Evolutionary conservation across 2,329 filamentous ascomycete species (phyloP).

Genomic region (Sporothrix brasiliensis): DNA sequence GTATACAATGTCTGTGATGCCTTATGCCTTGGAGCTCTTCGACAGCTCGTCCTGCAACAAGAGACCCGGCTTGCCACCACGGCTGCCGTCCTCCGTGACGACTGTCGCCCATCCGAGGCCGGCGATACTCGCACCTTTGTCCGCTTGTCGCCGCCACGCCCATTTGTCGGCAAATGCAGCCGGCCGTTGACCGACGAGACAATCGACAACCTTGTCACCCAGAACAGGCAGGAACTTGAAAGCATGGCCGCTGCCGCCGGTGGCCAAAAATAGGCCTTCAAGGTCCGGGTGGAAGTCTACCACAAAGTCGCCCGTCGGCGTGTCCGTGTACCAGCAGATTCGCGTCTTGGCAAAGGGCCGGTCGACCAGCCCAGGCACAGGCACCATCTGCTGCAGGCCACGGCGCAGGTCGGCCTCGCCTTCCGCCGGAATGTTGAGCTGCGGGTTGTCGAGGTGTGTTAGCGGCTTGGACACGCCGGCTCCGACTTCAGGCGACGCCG

Average conservation of each 20-base stretch:
- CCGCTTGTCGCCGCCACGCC: slow-evolving; percentile 67
- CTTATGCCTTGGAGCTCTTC: slow-evolving; percentile 42
- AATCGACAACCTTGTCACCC: slow-evolving; percentile 63
- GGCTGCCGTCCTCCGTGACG: slow-evolving; percentile 57
- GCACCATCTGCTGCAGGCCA: slow-evolving; percentile 64
- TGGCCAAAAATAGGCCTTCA: slow-evolving; percentile 62
- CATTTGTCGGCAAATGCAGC: slow-evolving; percentile 60
- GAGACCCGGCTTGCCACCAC: slow-evolving; percentile 53
- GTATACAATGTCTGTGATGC: not conserved
- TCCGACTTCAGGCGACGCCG: slow-evolving; percentile 39
- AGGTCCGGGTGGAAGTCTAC: slow-evolving; percentile 68
- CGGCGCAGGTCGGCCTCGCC: slow-evolving; percentile 63
- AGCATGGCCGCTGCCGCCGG: slow-evolving; percentile 65
- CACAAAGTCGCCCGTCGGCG: slow-evolving; percentile 70
- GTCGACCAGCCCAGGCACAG: slow-evolving; percentile 56
- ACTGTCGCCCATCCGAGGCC: slow-evolving; percentile 44
- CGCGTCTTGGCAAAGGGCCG: slow-evolving; percentile 65
- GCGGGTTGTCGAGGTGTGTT: slow-evolving; percentile 55
- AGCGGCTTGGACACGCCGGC: slow-evolving; percentile 44
- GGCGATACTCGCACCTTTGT: not conserved
- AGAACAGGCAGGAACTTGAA: slow-evolving; percentile 72
- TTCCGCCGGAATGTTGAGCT: slow-evolving; percentile 59
- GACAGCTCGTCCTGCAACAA: slow-evolving; percentile 51
- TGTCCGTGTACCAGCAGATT: slow-evolving; percentile 78
- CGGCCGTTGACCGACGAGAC: slow-evolving; percentile 52